Evolutionary conservation across 2,329 filamentous ascomycete genomes (phyloP).

Genomic region (Neofusicoccum sp.): DNA sequence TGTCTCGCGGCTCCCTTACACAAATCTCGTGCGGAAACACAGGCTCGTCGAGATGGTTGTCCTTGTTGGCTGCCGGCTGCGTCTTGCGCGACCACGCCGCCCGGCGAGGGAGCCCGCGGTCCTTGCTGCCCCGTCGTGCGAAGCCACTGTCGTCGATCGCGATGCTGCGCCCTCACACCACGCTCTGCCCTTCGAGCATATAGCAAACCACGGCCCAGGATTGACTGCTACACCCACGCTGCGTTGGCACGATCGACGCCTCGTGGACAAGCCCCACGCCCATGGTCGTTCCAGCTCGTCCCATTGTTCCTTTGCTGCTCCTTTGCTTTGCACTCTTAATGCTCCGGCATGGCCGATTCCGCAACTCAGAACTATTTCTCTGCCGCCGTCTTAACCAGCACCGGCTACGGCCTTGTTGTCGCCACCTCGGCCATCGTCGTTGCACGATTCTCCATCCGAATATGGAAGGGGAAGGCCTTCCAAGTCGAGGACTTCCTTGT

Average conservation of each 20-base stretch:
- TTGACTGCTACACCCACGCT: not conserved
- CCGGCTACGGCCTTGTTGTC: slow-evolving; percentile 26
- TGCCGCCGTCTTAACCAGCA: slow-evolving; percentile 24
- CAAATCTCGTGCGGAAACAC: not conserved
- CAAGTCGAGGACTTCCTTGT: slow-evolving; percentile 32
- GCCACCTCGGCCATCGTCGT: slow-evolving; percentile 28
- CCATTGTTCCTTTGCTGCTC: not conserved
- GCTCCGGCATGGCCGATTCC: slow-evolving; percentile 23
- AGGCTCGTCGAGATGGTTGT: not conserved
- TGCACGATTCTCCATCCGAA: slow-evolving; percentile 7
- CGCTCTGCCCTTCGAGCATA: not conserved
- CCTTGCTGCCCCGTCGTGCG: slow-evolving; percentile 12
- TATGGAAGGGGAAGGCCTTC: slow-evolving; percentile 3
- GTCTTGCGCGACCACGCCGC: slow-evolving; percentile 14
- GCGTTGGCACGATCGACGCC: not conserved
- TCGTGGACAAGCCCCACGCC: not conserved
- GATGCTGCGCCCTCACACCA: not conserved
- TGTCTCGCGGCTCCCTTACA: slow-evolving; percentile 17
- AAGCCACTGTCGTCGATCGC: not conserved
- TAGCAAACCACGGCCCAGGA: slow-evolving; percentile 16
- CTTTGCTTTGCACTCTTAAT: not conserved
- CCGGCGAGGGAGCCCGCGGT: slow-evolving; percentile 15
- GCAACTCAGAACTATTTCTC: slow-evolving; percentile 26
- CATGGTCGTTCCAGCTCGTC: not conserved
- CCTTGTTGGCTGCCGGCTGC: not conserved